phyloP scores from a whole-genome alignment of 768 basidiomycete genomes.

The Multifurca ochricompacta region DNA sequence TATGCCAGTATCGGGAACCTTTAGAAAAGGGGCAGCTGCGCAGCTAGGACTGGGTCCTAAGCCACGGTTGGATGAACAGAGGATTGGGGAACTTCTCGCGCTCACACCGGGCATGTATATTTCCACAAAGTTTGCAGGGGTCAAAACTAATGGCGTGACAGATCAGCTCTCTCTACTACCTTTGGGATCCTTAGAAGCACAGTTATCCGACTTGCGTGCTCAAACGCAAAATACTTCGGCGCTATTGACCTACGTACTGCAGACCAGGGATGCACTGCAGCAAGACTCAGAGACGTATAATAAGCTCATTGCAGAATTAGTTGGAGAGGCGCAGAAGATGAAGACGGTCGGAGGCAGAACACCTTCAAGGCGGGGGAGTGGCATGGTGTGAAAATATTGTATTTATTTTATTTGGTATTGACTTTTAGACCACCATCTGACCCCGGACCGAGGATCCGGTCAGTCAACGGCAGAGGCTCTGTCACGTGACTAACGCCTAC shows the following conservation, averaged over 20 bases:
- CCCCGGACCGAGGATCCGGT: no score
- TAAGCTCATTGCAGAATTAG: constrained; percentile 82
- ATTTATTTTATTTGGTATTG: no score
- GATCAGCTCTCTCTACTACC: constrained; percentile 70
- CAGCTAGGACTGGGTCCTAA: constrained; percentile 61
- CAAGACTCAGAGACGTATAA: constrained; percentile 89
- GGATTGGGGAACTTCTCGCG: constrained; percentile 57
- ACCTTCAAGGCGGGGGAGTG: constrained; percentile 38
- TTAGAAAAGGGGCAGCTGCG: constrained; percentile 30
- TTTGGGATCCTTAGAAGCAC: constrained; percentile 53
- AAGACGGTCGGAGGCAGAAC: constrained; percentile 55
- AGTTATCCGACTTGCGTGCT: constrained; percentile 56
- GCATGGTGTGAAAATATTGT: background rate
- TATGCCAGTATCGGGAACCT: constrained; percentile 31
- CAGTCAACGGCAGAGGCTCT: no score
- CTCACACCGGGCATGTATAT: constrained; percentile 53
- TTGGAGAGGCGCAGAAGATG: constrained; percentile 84
- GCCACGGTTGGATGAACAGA: constrained; percentile 62
- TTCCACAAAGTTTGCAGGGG: background rate
- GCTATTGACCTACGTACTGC: constrained; percentile 73
- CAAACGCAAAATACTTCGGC: constrained; percentile 72
- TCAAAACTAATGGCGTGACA: constrained; percentile 27
- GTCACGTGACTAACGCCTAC: no score
- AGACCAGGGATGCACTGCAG: constrained; percentile 72
- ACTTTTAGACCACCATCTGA: no score